These are phyloP conservation scores for Naematelia encephala DNA, from an alignment of 768 basidiomycete genomes.

Conservation along the genomic window DNA sequence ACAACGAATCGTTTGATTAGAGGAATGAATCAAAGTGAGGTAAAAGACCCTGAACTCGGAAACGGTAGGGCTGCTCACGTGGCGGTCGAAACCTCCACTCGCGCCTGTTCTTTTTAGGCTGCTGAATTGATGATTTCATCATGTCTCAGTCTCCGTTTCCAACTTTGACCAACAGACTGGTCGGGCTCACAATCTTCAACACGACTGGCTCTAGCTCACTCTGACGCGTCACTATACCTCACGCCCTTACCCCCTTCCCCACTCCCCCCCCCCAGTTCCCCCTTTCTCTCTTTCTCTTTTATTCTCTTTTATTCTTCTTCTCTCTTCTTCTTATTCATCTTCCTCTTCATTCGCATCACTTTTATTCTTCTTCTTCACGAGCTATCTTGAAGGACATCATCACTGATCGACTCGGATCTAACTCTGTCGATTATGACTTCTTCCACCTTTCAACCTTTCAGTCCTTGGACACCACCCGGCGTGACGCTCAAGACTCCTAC, in stretches of 20 bases:
- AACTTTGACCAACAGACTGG: background rate
- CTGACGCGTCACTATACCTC: background rate
- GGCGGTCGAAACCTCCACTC: background rate
- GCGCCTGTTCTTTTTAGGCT: background rate
- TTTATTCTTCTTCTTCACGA: too few species aligned
- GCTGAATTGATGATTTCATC: background rate
- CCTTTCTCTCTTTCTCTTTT: constrained; percentile 2
- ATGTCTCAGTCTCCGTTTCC: background rate
- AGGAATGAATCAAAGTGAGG: background rate
- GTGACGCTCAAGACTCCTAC: background rate
- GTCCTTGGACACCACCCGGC: background rate
- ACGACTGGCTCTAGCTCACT: background rate
- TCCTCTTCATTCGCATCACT: too few species aligned
- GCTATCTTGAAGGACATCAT: too few species aligned
- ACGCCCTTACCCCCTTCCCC: background rate
- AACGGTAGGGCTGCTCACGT: background rate
- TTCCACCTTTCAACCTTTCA: constrained; percentile 16
- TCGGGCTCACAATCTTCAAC: background rate
- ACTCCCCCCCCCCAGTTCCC: background rate
- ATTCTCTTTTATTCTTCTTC: constrained; percentile 5
- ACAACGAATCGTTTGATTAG: background rate
- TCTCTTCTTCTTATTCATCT: too few species aligned
- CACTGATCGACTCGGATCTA: too few species aligned
- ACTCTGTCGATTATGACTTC: too few species aligned
- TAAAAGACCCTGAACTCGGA: background rate